These are phyloP conservation scores for Metarhizium album DNA, from an alignment of 2,329 filamentous ascomycete species.

Conservation along the genomic window DNA sequence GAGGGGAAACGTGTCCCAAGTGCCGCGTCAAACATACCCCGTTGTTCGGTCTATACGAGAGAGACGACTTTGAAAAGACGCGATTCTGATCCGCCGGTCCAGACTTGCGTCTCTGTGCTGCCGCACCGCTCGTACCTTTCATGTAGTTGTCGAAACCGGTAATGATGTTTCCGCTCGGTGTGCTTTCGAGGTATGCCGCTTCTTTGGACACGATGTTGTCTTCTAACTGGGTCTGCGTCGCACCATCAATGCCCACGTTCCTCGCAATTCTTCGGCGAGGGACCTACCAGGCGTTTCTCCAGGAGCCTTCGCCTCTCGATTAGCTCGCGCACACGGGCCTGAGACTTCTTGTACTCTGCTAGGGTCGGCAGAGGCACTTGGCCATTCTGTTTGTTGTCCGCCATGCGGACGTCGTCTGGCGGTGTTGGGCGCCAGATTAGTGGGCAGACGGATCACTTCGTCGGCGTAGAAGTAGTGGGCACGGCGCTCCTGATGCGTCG, in stretches of 20 bases:
- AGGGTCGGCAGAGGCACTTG: slow-evolving; percentile 23
- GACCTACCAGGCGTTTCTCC: slow-evolving; percentile 26
- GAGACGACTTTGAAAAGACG: slow-evolving; percentile 59
- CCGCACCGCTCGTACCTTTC: slow-evolving; percentile 64
- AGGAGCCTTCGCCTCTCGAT: slow-evolving; percentile 31
- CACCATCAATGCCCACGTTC: slow-evolving; percentile 22
- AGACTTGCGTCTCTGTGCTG: slow-evolving; percentile 52
- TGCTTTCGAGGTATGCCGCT: slow-evolving; percentile 81
- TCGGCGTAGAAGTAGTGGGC: not conserved
- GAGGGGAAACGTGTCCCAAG: not conserved
- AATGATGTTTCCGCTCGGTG: slow-evolving; percentile 86
- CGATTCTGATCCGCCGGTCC: slow-evolving; percentile 59
- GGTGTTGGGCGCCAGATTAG: not conserved
- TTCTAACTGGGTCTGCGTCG: slow-evolving; percentile 40
- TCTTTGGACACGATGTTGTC: slow-evolving; percentile 78
- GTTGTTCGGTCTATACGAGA: slow-evolving; percentile 43
- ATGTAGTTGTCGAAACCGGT: slow-evolving; percentile 97
- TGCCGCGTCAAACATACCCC: slow-evolving; percentile 16
- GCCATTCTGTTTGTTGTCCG: slow-evolving; percentile 21
- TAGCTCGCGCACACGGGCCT: slow-evolving; percentile 35
- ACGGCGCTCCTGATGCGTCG: not conserved
- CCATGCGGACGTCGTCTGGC: slow-evolving; percentile 17
- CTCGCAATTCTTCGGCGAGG: not conserved
- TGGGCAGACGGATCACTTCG: not conserved
- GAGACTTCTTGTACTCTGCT: slow-evolving; percentile 40